Conservation (phyloP, 2,329 filamentous ascomycete species). For the Aspergillus neoniger region DNA sequence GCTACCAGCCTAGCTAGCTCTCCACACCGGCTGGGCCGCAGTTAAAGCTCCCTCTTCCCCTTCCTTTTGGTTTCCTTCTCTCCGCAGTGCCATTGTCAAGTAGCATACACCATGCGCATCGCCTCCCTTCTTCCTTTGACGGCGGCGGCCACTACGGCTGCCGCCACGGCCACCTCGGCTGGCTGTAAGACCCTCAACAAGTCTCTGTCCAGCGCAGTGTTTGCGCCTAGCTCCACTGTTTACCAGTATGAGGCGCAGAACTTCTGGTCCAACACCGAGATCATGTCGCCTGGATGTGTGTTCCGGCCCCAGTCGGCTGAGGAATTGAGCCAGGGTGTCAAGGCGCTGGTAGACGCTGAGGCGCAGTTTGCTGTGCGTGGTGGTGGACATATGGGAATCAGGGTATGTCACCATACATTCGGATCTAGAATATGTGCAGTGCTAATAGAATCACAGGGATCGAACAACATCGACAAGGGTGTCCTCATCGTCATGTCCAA, state of each 20-base stretch:
- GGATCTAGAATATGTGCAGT: no score
- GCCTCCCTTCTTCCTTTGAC: constrained; percentile 18
- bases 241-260: constrained; percentile 35
- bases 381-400: constrained; percentile 39
- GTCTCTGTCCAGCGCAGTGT: constrained; percentile 24
- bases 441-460: constrained; percentile 23
- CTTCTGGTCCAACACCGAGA: constrained; percentile 42
- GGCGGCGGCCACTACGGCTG: constrained; percentile 9
- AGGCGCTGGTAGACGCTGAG: constrained; percentile 21
- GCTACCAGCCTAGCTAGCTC: no score
- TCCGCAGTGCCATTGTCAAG: not conserved
- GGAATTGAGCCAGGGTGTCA: constrained; percentile 29
- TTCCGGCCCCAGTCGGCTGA: constrained; percentile 33
- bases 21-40: no score
- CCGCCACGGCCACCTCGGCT: constrained; percentile 4
- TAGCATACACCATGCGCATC: constrained; percentile 22
- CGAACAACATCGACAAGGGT: constrained; percentile 37
- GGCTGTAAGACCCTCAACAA: constrained; percentile 24
- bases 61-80: constrained; percentile 4
- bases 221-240: constrained; percentile 24
- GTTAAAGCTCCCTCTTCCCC: not conserved
- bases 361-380: constrained; percentile 37
- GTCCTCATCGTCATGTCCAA: constrained; percentile 38
- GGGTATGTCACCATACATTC: constrained; percentile 15
- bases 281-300: constrained; percentile 36